Evolutionary conservation across 2,329 filamentous ascomycete genomes (phyloP), one percentile per base, ranked within the genome.

Genomic region (Cladosporium sphaerospermum): DNA sequence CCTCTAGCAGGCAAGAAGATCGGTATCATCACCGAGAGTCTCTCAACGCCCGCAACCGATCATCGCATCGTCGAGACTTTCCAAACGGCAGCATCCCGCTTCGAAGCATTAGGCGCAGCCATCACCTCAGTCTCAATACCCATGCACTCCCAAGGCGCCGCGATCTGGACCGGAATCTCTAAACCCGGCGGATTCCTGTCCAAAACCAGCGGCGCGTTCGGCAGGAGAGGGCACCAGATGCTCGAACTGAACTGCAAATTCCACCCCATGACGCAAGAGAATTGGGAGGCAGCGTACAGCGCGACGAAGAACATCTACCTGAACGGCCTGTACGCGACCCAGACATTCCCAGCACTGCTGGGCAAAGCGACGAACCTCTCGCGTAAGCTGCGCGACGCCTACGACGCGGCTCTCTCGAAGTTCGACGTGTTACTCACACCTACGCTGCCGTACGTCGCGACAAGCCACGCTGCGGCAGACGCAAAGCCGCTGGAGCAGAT

Each of bases 251-350:
- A 81, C 55, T 62, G 68, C 4, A 68, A 74, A 3, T 65, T 74
- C n/a, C 67, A 72, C 8, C 45, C 45, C 2, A 48, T 48, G 45
- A 73, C 71, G 45, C 67, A 73, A 19, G 67, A 73, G 6, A 75
- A 72, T 48, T 82, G 79, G 62, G 71, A 78, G 37, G 73, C 76
- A 34, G 69, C 78, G 1, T 79, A 78, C 59, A 74, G 71, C 11
- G 74, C 75, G 0, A 80, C 78, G 0, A 80, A 79, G 56, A 80
- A 80, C 57, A 78, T 77, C 3, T 73, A 78, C 44, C 72, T 80
- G 45, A 78, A 79, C 45, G 78, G 77, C 0, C 59, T 75, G 0
- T 79, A 79, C 47, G 68, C 77, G 0, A 59, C 66, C 34, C 64
- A 74, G 9, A 61, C 64, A 2, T 76, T 78, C 53, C 78, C 75